phyloP scores from a whole-genome alignment of 371 early-diverging fungal species.

The Neoconidiobolus thromboides region DNA sequence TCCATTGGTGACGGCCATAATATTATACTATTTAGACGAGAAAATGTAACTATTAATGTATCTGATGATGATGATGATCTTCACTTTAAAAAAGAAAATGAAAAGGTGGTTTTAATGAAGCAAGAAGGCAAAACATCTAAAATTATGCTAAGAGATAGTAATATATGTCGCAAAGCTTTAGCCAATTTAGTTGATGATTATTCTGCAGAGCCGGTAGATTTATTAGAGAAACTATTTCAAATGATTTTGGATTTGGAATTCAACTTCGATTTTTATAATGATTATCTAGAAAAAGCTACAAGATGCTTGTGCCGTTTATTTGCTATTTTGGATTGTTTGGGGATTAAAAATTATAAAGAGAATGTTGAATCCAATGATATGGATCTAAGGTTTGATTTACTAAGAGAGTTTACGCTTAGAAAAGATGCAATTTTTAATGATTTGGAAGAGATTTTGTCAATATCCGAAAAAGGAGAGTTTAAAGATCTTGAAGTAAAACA shows the following conservation, averaged over 20 bases:
- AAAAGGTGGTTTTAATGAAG: not conserved
- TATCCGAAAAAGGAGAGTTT: not conserved
- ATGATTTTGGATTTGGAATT: not conserved
- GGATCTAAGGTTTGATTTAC: not conserved
- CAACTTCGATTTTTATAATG: not conserved
- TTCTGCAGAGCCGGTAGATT: not conserved
- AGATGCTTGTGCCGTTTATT: not conserved
- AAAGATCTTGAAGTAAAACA: not conserved
- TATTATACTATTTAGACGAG: not conserved
- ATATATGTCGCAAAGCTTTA: not conserved
- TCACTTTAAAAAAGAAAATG: not conserved
- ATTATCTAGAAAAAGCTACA: not conserved
- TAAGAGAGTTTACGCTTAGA: not conserved
- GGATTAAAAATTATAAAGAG: not conserved
- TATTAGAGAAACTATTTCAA: not conserved
- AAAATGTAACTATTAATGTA: not conserved
- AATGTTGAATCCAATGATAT: not conserved
- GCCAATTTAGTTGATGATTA: not conserved
- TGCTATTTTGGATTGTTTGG: not conserved
- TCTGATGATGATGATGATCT: not conserved
- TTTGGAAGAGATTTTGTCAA: not conserved
- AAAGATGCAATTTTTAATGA: not conserved
- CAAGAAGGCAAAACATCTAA: not conserved
- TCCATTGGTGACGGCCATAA: too few species aligned
- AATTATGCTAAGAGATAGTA: not conserved